Conservation (phyloP, 228 moss, liverwort and hornwort species). For the Sphagnum fallax region DNA sequence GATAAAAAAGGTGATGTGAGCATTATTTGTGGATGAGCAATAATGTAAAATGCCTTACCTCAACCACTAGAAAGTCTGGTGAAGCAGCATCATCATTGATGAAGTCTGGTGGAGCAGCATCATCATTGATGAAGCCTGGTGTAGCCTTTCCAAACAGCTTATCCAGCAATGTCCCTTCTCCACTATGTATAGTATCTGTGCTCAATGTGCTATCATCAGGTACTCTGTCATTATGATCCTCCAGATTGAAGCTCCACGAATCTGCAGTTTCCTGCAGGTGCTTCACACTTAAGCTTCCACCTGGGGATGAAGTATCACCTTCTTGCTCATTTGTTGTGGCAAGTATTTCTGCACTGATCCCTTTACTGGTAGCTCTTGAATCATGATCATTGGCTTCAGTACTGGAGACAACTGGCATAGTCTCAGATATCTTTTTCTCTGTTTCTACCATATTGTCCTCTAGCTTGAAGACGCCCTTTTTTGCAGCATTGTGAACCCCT, state of each 20-base stretch:
- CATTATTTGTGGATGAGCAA: not conserved
- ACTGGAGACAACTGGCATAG: conserved; percentile 36
- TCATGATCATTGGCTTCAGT: conserved; percentile 37
- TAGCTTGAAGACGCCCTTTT: conserved; percentile 18
- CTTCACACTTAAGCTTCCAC: conserved; percentile 29
- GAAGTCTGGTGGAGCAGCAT: conserved; percentile 36
- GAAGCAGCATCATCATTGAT: conserved; percentile 46
- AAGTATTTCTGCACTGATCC: conserved; percentile 42
- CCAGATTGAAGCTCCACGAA: conserved; percentile 37
- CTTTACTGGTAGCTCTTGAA: conserved; percentile 35
- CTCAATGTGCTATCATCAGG: conserved; percentile 28
- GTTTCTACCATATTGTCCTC: conserved; percentile 20
- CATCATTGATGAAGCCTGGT: conserved; percentile 39
- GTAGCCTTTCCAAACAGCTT: conserved; percentile 70
- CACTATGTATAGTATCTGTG: conserved; percentile 27
- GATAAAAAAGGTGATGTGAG: too few species aligned
- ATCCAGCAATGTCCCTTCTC: conserved; percentile 74
- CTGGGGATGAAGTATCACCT: conserved; percentile 18
- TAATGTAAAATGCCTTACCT: conserved; percentile 31
- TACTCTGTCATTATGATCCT: conserved; percentile 27
- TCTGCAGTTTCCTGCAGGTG: conserved; percentile 23
- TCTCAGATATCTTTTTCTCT: conserved; percentile 33
- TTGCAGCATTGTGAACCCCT: conserved; percentile 23
- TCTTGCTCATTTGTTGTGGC: conserved; percentile 27
- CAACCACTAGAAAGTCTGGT: conserved; percentile 33